Evolutionary conservation across 371 early-diverging fungal genomes (phyloP).

Genomic region (Umbelopsis sp.): DNA sequence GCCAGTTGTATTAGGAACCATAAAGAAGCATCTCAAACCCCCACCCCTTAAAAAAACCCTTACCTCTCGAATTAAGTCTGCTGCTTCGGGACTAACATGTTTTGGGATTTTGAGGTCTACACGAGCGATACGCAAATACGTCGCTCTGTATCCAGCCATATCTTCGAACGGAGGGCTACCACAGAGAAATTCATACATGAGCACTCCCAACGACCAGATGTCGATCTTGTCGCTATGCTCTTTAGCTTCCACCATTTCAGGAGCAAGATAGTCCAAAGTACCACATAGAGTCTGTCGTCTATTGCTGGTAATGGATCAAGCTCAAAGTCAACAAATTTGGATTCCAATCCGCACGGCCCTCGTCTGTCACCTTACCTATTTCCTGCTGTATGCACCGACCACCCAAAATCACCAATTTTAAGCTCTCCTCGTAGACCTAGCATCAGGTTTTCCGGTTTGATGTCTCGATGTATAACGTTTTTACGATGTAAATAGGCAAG

Average conservation of each 20-base stretch:
- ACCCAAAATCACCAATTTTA: conserved; percentile 57
- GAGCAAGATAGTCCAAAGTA: conserved; percentile 97
- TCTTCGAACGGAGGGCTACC: conserved; percentile 98
- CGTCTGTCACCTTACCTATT: conserved; percentile 31
- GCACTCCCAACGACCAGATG: conserved; percentile 84
- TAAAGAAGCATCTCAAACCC: neutral
- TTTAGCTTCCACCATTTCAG: conserved; percentile 85
- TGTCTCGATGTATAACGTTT: conserved; percentile 96
- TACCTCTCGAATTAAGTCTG: conserved; percentile 86
- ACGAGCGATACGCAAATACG: conserved; percentile 82
- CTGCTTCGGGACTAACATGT: conserved; percentile 82
- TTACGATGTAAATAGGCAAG: conserved; percentile 91
- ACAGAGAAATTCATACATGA: conserved; percentile 95
- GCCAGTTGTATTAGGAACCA: neutral
- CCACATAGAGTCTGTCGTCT: conserved; percentile 95
- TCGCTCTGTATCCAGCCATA: conserved; percentile 53
- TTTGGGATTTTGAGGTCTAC: conserved; percentile 88
- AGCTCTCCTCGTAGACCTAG: conserved; percentile 57
- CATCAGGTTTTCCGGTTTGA: conserved; percentile 97
- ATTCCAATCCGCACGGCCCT: neutral
- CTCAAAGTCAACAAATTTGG: too few relatives aligned
- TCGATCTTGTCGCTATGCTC: conserved; percentile 82
- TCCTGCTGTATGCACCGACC: conserved; percentile 46
- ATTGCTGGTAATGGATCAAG: conserved; percentile 20
- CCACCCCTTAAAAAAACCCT: conserved; percentile 13